These are phyloP conservation scores for Handroanthus guayacan DNA, from an alignment of 257 asterid genomes.

Conservation along the genomic window DNA sequence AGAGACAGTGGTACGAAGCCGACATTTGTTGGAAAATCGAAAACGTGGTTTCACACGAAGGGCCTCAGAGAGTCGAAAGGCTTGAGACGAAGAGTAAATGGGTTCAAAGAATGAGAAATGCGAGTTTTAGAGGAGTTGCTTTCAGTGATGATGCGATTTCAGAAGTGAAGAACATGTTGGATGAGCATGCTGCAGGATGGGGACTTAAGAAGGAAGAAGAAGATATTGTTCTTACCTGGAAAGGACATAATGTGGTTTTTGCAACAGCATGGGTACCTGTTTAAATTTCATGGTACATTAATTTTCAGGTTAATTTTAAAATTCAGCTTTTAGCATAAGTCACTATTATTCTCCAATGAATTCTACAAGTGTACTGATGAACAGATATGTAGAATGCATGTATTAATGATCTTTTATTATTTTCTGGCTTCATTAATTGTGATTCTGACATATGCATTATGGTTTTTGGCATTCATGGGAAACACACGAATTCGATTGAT, in stretches of 20 bases:
- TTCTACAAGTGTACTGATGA: neutral
- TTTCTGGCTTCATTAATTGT: conserved; percentile 15
- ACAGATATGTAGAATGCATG: conserved; percentile 3
- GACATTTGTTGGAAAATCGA: conserved; percentile 92
- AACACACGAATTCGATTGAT: neutral
- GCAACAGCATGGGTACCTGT: conserved; percentile 85
- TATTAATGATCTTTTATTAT: conserved; percentile 5
- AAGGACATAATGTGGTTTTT: conserved; percentile 92
- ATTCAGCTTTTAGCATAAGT: conserved; percentile 10
- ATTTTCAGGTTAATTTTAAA: conserved; percentile 7
- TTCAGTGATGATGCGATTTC: conserved; percentile 72
- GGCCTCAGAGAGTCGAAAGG: conserved; percentile 76
- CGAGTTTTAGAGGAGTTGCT: conserved; percentile 52
- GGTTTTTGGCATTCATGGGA: neutral
- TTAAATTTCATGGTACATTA: conserved; percentile 28
- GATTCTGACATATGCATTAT: conserved; percentile 13
- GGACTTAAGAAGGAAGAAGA: conserved; percentile 90
- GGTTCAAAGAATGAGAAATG: conserved; percentile 78
- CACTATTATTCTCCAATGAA: conserved; percentile 18
- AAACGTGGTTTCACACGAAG: conserved; percentile 83
- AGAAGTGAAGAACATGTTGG: conserved; percentile 86
- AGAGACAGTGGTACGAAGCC: conserved; percentile 90
- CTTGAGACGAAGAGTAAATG: conserved; percentile 71
- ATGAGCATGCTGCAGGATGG: conserved; percentile 98
- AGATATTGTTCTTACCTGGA: conserved; percentile 90